Evolutionary conservation across 495 filamentous ascomycete species (phyloP).

Genomic region (Lasiosphaeria ovina): DNA sequence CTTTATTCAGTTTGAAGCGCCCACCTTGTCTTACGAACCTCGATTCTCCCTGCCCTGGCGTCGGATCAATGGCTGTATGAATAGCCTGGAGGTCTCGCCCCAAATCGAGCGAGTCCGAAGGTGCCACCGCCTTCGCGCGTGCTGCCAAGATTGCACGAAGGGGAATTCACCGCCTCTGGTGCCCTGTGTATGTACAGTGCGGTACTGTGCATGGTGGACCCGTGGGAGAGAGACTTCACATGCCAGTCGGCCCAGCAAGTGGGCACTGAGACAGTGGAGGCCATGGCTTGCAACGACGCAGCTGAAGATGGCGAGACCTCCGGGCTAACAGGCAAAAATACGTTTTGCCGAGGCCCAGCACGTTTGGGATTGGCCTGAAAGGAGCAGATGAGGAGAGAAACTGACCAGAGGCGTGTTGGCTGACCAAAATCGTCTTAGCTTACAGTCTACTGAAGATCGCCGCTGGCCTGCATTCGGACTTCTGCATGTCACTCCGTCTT

Average conservation of each 20-base stretch:
- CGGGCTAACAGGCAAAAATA: neutral
- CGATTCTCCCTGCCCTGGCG: no score
- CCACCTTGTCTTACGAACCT: no score
- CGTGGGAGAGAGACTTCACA: conserved; percentile 16
- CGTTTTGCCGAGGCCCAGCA: conserved; percentile 15
- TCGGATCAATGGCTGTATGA: neutral
- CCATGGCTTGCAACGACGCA: neutral
- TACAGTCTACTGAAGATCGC: no score
- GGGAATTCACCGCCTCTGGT: conserved; percentile 16
- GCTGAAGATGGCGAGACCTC: neutral
- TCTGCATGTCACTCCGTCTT: neutral
- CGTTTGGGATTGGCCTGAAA: conserved; percentile 9
- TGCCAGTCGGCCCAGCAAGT: conserved; percentile 11
- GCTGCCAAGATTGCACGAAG: conserved; percentile 8
- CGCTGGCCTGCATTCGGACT: no score
- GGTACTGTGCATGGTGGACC: neutral
- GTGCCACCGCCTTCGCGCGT: neutral
- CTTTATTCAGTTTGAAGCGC: no score
- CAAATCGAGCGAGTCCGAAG: no score
- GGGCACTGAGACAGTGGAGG: neutral
- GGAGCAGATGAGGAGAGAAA: conserved; percentile 1
- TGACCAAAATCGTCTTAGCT: no score
- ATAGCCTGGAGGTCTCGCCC: neutral
- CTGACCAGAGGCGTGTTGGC: neutral
- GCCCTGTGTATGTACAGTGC: neutral